These are phyloP conservation scores for Peronosclerospora sorghi DNA, from an alignment of 352 stramenopile species.

Conservation along the genomic window DNA sequence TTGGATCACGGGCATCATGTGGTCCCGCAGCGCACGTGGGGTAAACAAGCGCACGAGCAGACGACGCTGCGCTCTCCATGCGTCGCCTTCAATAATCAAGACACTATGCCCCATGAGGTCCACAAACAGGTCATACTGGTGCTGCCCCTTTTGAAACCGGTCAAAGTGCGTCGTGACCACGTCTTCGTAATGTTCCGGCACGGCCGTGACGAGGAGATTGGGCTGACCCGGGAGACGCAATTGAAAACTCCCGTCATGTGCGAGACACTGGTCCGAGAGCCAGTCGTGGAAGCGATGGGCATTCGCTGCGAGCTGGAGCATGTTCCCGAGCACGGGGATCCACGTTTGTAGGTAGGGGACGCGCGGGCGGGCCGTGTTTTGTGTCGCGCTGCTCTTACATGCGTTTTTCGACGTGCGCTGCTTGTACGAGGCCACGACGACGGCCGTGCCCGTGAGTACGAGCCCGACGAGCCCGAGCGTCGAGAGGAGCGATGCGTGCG, in stretches of 20 bases:
- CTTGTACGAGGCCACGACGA: too few species aligned
- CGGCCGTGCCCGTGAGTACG: too few species aligned
- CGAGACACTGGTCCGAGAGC: conserved; percentile 28
- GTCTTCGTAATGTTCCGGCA: conserved; percentile 41
- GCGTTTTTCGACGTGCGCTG: too few species aligned
- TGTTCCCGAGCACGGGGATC: conserved; percentile 25
- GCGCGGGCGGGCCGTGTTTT: too few species aligned
- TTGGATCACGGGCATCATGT: conserved; percentile 30
- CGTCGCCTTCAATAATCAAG: conserved; percentile 30
- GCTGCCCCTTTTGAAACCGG: conserved; percentile 35
- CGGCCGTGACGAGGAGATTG: conserved; percentile 27
- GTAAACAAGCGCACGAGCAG: conserved; percentile 32
- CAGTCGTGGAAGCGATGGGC: conserved; percentile 24
- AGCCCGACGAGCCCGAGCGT: too few species aligned
- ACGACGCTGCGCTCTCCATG: conserved; percentile 37
- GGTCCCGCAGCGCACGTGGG: conserved; percentile 23
- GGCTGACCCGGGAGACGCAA: conserved; percentile 27
- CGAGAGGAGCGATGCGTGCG: too few species aligned
- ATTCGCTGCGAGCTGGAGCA: conserved; percentile 18
- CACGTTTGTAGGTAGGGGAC: conserved; percentile 25
- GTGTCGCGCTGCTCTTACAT: background rate
- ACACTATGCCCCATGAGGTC: conserved; percentile 42
- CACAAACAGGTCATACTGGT: conserved; percentile 28
- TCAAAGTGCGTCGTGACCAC: conserved; percentile 47
- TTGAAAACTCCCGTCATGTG: conserved; percentile 20